phyloP scores from a whole-genome alignment of 441 rosid species.

The Eutrema salsugineum region DNA sequence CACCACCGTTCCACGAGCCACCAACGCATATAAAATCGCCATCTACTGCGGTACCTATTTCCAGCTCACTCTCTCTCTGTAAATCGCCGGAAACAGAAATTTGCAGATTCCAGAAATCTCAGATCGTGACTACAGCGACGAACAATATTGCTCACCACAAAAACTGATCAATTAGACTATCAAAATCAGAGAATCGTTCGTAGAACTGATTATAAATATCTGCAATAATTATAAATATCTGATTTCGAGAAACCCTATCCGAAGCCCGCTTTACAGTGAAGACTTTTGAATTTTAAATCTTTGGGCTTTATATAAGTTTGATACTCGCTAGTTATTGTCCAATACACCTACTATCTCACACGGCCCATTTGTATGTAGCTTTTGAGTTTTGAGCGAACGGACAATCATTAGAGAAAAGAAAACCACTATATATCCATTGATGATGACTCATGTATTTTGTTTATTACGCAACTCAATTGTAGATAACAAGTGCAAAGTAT shows the following conservation, averaged over 20 bases:
- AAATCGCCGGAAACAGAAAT: not conserved
- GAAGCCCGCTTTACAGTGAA: conserved; percentile 14
- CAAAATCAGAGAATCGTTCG: not conserved
- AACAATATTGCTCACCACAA: not conserved
- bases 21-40: conserved; percentile 85
- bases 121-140: conserved; percentile 5
- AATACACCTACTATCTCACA: not conserved
- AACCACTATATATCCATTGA: no score
- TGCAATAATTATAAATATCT: not conserved
- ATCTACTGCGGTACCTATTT: conserved; percentile 33
- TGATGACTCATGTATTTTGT: not conserved
- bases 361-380: not conserved
- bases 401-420: no score
- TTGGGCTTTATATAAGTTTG: not conserved
- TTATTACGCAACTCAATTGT: not conserved
- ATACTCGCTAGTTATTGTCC: not conserved
- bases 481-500: not conserved
- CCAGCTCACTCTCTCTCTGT: not conserved
- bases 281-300: conserved; percentile 1
- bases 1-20: conserved; percentile 86
- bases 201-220: not conserved
- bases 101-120: not conserved
- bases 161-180: not conserved
- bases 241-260: not conserved
- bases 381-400: not conserved